A percentile compares a stretch with the other conserved stretches of the same genome.
These are phyloP conservation scores for Nemania abortiva DNA, from an alignment of 2,329 filamentous ascomycete species.

Conservation along the genomic window DNA sequence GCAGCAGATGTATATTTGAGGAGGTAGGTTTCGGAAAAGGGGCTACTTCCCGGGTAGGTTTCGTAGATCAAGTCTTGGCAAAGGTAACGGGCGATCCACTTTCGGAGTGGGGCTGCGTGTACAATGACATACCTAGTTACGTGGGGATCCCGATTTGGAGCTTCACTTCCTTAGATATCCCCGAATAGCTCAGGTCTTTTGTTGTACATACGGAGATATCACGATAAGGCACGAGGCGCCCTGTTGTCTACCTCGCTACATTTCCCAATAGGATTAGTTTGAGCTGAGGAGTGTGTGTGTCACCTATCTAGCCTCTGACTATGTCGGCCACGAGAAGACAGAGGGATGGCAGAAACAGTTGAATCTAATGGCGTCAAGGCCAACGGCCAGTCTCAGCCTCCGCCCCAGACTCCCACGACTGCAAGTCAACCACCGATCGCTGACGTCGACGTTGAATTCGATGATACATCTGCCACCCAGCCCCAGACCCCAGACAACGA, in stretches of 20 bases:
- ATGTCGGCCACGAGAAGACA: constrained; percentile 3
- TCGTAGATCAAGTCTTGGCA: constrained; percentile 2
- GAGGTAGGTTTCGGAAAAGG: not conserved
- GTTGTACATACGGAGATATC: not conserved
- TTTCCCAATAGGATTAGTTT: not conserved
- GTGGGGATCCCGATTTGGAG: constrained; percentile 2
- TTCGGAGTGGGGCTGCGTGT: constrained; percentile 14
- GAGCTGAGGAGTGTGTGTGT: not conserved
- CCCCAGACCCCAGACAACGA: constrained; percentile 2
- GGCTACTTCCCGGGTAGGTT: not conserved
- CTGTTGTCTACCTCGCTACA: not conserved
- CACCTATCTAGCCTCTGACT: not conserved
- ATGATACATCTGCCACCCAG: constrained; percentile 25
- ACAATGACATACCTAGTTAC: constrained; percentile 32
- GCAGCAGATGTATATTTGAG: too few relatives aligned
- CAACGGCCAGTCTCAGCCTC: constrained; percentile 37
- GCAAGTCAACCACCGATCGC: constrained; percentile 35
- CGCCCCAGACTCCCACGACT: constrained; percentile 37
- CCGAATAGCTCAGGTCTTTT: not conserved
- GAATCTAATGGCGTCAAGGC: constrained; percentile 42
- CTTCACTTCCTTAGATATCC: not conserved
- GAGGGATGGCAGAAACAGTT: constrained; percentile 44
- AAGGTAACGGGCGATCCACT: not conserved
- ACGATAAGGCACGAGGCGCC: not conserved
- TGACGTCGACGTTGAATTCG: constrained; percentile 20